A percentile compares a stretch with the other conserved stretches of the same genome.
phyloP scores from a whole-genome alignment of 345 rosid species.

The Citrus inodora region DNA sequence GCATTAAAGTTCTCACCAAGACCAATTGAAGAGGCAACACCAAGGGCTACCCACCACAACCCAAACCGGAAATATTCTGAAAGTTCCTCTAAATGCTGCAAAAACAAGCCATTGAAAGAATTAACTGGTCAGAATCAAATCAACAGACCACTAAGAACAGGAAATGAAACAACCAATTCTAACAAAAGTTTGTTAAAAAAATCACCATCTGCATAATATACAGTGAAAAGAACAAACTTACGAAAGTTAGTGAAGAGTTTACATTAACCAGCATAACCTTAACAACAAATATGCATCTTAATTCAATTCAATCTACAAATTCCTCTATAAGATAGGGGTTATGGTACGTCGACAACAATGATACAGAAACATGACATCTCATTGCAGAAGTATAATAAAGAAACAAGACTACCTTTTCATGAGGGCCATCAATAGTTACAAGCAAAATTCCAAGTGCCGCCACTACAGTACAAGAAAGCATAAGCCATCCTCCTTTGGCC shows the following conservation, averaged over 20 bases:
- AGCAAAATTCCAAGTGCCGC: constrained; percentile 48
- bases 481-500: constrained; percentile 69
- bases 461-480: constrained; percentile 45
- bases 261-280: background rate
- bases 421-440: constrained; percentile 75
- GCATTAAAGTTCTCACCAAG: constrained; percentile 65
- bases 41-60: constrained; percentile 95
- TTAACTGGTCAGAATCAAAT: background rate
- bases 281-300: background rate
- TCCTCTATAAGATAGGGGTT: background rate
- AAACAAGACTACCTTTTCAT: constrained; percentile 63
- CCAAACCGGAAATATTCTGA: constrained; percentile 59
- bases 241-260: background rate
- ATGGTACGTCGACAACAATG: no score
- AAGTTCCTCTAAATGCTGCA: constrained; percentile 84
- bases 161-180: background rate
- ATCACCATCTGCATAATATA: background rate
- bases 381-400: background rate
- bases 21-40: constrained; percentile 98
- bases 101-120: constrained; percentile 15
- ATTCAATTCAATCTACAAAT: background rate
- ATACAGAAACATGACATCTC: background rate
- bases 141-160: background rate
- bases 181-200: background rate
- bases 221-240: background rate